These are phyloP conservation scores for Priceomyces haplophilus DNA, from an alignment of 805 yeast genomes.

Conservation along the genomic window DNA sequence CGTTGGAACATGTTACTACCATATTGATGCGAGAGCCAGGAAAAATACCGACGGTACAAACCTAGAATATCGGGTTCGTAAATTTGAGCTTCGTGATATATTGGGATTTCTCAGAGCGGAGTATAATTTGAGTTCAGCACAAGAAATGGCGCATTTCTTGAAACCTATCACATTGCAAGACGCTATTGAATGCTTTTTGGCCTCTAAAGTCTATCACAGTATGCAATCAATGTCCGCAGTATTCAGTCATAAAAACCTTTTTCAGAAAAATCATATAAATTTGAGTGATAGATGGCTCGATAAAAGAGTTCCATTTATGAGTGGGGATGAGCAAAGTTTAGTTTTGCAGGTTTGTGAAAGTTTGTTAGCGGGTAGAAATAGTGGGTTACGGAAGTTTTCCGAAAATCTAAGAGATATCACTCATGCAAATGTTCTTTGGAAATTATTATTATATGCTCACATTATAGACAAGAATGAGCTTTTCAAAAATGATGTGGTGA, in stretches of 20 bases:
- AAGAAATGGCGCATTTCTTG: neutral
- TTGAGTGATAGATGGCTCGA: neutral
- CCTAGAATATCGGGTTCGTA: slow-evolving; percentile 1
- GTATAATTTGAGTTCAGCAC: slow-evolving; percentile 3
- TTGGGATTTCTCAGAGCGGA: neutral
- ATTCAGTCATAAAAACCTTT: neutral
- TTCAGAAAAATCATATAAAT: neutral
- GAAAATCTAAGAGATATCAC: neutral
- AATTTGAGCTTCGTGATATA: neutral
- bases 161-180: slow-evolving; percentile 7
- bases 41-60: neutral
- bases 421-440: neutral
- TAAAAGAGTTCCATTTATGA: neutral
- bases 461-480: neutral
- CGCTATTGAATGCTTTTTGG: slow-evolving; percentile 8
- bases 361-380: neutral
- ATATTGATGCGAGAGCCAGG: neutral
- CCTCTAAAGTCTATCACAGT: neutral
- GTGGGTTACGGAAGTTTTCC: neutral
- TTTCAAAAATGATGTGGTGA: neutral
- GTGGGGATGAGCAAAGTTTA: neutral
- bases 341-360: neutral
- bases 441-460: neutral
- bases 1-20: slow-evolving; percentile 6
- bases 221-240: slow-evolving; percentile 1